Percentiles rank a stretch among this genome's conserved stretches.
Evolutionary conservation across 192 early-diverging fungal species (phyloP).

Genomic region (Entophlyctis luteolus): DNA sequence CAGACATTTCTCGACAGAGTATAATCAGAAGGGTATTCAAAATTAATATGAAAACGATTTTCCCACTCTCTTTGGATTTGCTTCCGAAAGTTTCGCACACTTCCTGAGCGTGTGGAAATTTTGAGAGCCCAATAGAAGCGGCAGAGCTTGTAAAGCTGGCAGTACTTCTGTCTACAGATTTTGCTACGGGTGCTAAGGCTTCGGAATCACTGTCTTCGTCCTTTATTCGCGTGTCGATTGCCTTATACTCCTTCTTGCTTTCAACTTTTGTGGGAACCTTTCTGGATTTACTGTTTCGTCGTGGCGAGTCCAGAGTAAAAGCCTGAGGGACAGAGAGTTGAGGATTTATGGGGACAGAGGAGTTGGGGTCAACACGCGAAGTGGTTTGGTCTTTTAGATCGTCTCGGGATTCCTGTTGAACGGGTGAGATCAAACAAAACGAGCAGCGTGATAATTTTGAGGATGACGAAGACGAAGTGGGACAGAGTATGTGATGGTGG

Average conservation of each 20-base stretch:
- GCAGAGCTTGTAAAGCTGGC: conserved; percentile 5
- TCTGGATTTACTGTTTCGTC: too few species aligned
- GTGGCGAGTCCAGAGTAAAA: background rate
- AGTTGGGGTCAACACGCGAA: too few species aligned
- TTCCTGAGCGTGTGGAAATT: conserved; percentile 19
- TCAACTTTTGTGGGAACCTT: too few species aligned
- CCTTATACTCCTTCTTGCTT: background rate
- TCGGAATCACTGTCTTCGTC: background rate
- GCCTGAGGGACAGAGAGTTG: too few species aligned
- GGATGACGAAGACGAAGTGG: too few species aligned
- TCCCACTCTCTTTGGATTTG: background rate
- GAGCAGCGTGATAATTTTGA: too few species aligned
- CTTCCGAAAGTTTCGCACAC: conserved; percentile 8
- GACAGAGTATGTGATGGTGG: too few species aligned
- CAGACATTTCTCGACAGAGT: background rate
- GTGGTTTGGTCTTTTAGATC: too few species aligned
- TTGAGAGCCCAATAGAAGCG: background rate
- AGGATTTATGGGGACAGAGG: too few species aligned
- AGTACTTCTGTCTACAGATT: background rate
- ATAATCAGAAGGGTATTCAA: conserved; percentile 5
- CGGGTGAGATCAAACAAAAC: too few species aligned
- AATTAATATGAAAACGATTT: background rate
- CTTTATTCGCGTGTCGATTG: background rate
- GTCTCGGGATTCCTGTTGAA: too few species aligned
- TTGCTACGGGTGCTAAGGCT: background rate